These are phyloP conservation scores for Mycena haematopus DNA, from an alignment of 768 basidiomycete species.

Conservation along the genomic window DNA sequence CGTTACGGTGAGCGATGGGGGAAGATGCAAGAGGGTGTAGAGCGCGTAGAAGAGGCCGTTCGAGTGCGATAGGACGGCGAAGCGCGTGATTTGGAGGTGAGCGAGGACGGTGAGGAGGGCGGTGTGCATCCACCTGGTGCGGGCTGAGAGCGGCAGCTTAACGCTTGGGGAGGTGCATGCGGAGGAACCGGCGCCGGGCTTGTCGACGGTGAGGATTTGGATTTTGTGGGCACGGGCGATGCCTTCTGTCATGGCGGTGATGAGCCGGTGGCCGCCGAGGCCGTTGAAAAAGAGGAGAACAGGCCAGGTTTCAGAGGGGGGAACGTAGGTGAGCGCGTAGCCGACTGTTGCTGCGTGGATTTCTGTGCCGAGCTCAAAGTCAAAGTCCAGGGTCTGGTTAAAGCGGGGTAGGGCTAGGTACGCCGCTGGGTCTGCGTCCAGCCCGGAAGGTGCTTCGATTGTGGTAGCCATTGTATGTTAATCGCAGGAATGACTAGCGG, in stretches of 20 bases:
- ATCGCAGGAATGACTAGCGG: no score
- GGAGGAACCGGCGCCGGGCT: conserved; percentile 19
- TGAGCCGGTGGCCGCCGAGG: conserved; percentile 26
- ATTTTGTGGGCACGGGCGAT: conserved; percentile 22
- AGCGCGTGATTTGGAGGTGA: conserved; percentile 9
- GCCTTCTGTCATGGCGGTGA: conserved; percentile 25
- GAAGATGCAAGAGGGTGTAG: conserved; percentile 7
- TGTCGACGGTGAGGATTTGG: conserved; percentile 27
- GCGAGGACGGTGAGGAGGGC: conserved; percentile 27
- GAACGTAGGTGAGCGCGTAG: conserved; percentile 16
- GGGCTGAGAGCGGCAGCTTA: conserved; percentile 7
- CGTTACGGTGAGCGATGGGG: not conserved
- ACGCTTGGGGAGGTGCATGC: not conserved
- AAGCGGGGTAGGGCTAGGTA: conserved; percentile 27
- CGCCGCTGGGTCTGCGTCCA: conserved; percentile 17
- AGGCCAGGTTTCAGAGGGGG: conserved; percentile 18
- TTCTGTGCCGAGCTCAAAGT: conserved; percentile 9
- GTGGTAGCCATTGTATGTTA: not conserved
- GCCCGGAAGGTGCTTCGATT: conserved; percentile 10
- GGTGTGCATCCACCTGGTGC: conserved; percentile 27
- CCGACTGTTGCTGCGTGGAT: conserved; percentile 7
- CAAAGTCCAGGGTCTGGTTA: conserved; percentile 23
- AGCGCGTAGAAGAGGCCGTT: conserved; percentile 29
- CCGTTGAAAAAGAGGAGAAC: conserved; percentile 30
- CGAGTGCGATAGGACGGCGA: conserved; percentile 29